phyloP scores from a whole-genome alignment of 202 grass and related monocot species.

The Carex arenaria region DNA sequence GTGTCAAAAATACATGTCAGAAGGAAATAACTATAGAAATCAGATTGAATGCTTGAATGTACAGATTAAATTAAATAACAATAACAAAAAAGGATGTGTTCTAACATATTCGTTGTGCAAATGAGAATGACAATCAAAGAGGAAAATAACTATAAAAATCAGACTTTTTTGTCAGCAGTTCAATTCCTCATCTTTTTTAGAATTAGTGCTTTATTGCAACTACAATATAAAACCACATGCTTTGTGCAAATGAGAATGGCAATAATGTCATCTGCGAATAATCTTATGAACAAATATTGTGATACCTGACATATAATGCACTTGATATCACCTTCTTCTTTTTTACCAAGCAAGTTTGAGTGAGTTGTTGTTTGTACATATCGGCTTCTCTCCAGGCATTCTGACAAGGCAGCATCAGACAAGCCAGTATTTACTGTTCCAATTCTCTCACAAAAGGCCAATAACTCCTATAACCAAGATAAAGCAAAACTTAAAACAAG shows the following conservation, averaged over 20 bases:
- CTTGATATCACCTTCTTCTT: slow-evolving; percentile 59
- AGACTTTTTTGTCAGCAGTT: neutral
- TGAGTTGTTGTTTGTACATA: slow-evolving; percentile 32
- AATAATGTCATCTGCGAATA: slow-evolving; percentile 2
- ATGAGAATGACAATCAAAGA: neutral
- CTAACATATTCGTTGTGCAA: too few relatives aligned
- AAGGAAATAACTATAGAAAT: too few relatives aligned
- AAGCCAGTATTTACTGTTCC: slow-evolving; percentile 93
- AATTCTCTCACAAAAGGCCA: too few relatives aligned
- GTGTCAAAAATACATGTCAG: too few relatives aligned
- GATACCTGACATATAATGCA: slow-evolving; percentile 94
- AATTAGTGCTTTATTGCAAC: neutral
- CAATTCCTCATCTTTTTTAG: neutral
- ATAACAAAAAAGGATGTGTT: too few relatives aligned
- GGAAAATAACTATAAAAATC: too few relatives aligned
- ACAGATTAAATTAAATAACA: too few relatives aligned
- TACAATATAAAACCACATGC: slow-evolving; percentile 10
- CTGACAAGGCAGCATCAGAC: slow-evolving; percentile 51
- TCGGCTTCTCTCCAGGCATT: slow-evolving; percentile 50
- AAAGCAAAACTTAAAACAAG: too few relatives aligned
- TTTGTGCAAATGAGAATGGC: neutral
- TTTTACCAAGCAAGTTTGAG: neutral
- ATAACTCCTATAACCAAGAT: too few relatives aligned
- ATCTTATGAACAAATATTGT: slow-evolving; percentile 7
- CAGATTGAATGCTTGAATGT: too few relatives aligned